Evolutionary conservation across 768 basidiomycete genomes (phyloP), one percentile per base, ranked within the genome.

Genomic region (Russula brevipes): DNA sequence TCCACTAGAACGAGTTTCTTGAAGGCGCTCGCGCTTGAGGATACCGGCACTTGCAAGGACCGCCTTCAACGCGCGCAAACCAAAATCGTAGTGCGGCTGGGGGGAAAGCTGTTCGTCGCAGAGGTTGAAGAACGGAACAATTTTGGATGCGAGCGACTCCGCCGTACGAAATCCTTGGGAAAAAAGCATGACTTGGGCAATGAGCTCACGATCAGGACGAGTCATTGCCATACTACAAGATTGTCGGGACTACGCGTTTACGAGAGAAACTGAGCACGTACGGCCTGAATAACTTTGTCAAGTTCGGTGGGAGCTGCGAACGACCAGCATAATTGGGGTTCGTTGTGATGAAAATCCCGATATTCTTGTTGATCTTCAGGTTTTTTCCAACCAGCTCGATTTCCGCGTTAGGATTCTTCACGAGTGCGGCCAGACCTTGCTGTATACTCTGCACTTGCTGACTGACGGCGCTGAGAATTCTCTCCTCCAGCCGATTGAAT

Each of bases 361-460:
- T 98, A 69, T 97, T 91, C 76, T 86, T 85, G 75, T 93, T 96
- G 74, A 99, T 85, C 76, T 88, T 94, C 70, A 99, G 76, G 72
- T 78, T 93, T 77, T 96, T 97, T 5, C 95, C 96, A 38, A 98
- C 94, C 16, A 99, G 78, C 74, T 99, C 97, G 49, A 98, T 96
- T 75, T 97, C 94, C 2, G 82, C 85, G 66, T 89, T 85, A 0
- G 94, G 88, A 71, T 96, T 90, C 76, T 88, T 88, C 33, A 79
- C 89, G 47, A 92, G 76, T 12, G 86, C 78, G n/a, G 85, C 88
- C 16, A 99, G 79, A 68, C 97, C 97, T 72, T 97, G 94, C 71
- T 99, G 96, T 60, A 99, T 99, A 64, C 86, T 97, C 74, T 98
- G 97, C 16, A 99, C 94, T 78, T 99, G 97, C 70, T 99, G 97